These are phyloP conservation scores for Paragyromitra xinjiangensis DNA, from an alignment of 495 filamentous ascomycete species.

Conservation along the genomic window DNA sequence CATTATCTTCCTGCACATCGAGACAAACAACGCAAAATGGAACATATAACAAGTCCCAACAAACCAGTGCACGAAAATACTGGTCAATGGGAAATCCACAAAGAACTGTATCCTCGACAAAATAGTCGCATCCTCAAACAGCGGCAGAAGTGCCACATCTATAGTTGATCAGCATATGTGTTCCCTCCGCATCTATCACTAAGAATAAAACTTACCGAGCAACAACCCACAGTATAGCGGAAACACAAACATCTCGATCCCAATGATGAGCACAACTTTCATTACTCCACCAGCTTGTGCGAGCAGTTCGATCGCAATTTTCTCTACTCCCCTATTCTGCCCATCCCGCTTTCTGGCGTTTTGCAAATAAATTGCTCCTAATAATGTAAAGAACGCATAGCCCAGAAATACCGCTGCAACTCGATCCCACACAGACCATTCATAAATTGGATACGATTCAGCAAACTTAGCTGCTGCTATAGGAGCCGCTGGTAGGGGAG, in stretches of 20 bases:
- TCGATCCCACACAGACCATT: constrained; percentile 57
- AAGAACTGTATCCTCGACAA: constrained; percentile 79
- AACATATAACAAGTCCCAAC: constrained; percentile 99
- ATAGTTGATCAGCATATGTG: constrained; percentile 18
- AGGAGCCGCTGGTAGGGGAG: neutral
- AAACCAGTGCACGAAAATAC: constrained; percentile 98
- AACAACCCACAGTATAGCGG: constrained; percentile 94
- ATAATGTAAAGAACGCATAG: constrained; percentile 75
- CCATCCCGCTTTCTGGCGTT: constrained; percentile 72
- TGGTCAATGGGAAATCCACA: constrained; percentile 77
- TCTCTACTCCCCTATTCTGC: constrained; percentile 71
- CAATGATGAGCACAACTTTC: constrained; percentile 98
- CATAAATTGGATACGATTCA: constrained; percentile 46
- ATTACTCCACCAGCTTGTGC: constrained; percentile 94
- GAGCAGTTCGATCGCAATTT: constrained; percentile 79
- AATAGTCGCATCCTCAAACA: constrained; percentile 82
- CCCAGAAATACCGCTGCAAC: constrained; percentile 75
- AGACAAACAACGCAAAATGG: constrained; percentile 97
- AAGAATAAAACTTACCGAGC: constrained; percentile 60
- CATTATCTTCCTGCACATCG: constrained; percentile 99
- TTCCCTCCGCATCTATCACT: neutral
- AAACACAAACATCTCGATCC: constrained; percentile 98
- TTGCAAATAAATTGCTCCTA: constrained; percentile 80
- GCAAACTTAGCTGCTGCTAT: constrained; percentile 1
- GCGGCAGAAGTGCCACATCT: constrained; percentile 85